A percentile compares a stretch with the other conserved stretches of the same genome.
phyloP scores from a whole-genome alignment of 805 yeast genomes.

The Kodamaea kaohsiungensis region DNA sequence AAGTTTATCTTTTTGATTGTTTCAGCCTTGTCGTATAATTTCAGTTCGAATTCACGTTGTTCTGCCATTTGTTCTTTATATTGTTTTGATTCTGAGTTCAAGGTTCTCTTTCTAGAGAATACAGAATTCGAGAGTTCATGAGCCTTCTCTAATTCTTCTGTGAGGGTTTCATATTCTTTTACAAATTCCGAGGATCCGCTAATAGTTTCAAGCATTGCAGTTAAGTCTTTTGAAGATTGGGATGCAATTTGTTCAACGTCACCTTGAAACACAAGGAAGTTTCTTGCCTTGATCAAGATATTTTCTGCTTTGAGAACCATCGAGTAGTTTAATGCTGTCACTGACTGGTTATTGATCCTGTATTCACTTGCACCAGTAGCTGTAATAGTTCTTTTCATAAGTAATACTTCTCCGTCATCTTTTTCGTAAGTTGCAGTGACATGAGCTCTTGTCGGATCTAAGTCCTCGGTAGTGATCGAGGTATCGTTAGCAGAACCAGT shows the following conservation, averaged over 20 bases:
- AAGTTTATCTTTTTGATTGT: slow-evolving; percentile 53
- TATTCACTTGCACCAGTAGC: slow-evolving; percentile 66
- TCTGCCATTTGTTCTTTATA: slow-evolving; percentile 76
- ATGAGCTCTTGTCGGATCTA: slow-evolving; percentile 60
- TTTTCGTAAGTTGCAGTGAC: slow-evolving; percentile 78
- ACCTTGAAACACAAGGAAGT: slow-evolving; percentile 94
- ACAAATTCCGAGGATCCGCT: slow-evolving; percentile 76
- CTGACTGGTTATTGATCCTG: slow-evolving; percentile 59
- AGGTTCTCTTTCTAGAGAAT: slow-evolving; percentile 66
- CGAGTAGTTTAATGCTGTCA: slow-evolving; percentile 65
- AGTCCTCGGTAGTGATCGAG: slow-evolving; percentile 19
- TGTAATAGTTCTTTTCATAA: slow-evolving; percentile 63
- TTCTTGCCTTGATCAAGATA: slow-evolving; percentile 83
- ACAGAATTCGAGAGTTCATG: slow-evolving; percentile 63
- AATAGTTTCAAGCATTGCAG: slow-evolving; percentile 73
- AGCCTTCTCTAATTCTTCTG: slow-evolving; percentile 65
- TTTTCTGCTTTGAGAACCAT: slow-evolving; percentile 71
- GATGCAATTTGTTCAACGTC: slow-evolving; percentile 93
- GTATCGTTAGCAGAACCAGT: slow-evolving; percentile 13
- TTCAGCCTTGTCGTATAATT: slow-evolving; percentile 48
- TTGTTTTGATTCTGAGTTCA: slow-evolving; percentile 72
- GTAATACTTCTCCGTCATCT: slow-evolving; percentile 55
- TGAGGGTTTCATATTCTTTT: slow-evolving; percentile 63
- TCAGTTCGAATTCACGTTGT: slow-evolving; percentile 63
- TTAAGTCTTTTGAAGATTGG: slow-evolving; percentile 75